Base-by-base conservation (phyloP, 2,329 filamentous ascomycete genomes). In the Paradendryphiella salina region DNA sequence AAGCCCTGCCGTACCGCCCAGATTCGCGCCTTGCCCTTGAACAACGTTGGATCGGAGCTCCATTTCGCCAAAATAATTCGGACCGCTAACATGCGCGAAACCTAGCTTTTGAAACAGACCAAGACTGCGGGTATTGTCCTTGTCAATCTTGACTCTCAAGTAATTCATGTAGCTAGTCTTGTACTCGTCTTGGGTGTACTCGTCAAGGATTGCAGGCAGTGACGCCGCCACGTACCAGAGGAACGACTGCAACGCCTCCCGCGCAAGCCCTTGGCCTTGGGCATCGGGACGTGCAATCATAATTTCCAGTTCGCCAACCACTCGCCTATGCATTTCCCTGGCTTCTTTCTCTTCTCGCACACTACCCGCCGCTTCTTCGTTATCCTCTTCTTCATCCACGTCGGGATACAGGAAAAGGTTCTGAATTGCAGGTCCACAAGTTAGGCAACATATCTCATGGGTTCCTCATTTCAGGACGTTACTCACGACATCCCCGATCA, bases 231-330 rank as follows among this genome's bases (percentile, higher is more conserved):
- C 77, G 65, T 91, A 97, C 37, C 77, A 72, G 41, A 96, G 65
- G 48, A 97, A 87, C 0, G 83, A 75, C 2, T 84, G 67, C 1
- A 96, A 77, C 0, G 88, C 83, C 0, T 82, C 81, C 4, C 79
- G 76, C 0, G 90, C 91, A 5, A 85, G 76, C 0, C 90, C 90
- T 6, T 77, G 76, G 0, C 86, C 77, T 18, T 86, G 84, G 23
- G 83, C 75, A 0, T 70, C 65, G 4, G 74, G 74, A 1, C 77
- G 75, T 0, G 90, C 90, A 54, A 96, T 85, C 91, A 96, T 96
- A 57, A 96, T 82, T 72, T 96, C 90, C 5, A 96, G 74, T 67
- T 96, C 91, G 18, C 88, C 91, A 3, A 87, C 72, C 8, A 79
- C 59, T 29, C 43, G 17, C 17, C 4, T 14, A 14, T 36, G 17